Evolutionary conservation across 2,329 filamentous ascomycete genomes (phyloP).

Genomic region (Colletotrichum incanum): DNA sequence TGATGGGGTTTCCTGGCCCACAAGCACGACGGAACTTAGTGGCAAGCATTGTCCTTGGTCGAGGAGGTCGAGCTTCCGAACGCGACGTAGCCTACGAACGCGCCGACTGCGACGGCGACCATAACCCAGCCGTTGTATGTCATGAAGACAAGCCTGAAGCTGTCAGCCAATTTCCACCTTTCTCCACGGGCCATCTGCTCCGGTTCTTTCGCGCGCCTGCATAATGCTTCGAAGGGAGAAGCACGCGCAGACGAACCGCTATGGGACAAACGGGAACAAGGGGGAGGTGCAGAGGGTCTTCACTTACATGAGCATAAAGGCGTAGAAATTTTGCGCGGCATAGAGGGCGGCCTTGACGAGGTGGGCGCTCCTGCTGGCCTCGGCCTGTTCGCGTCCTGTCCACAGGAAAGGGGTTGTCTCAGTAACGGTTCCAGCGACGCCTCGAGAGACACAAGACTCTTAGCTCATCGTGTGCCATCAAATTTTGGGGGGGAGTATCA

Average conservation of each 20-base stretch:
- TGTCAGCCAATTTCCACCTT: slow-evolving; percentile 13
- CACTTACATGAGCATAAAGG: slow-evolving; percentile 98
- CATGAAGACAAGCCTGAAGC: slow-evolving; percentile 94
- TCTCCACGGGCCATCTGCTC: too few species aligned
- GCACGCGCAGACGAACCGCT: background rate
- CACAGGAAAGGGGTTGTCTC: slow-evolving; percentile 75
- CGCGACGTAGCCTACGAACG: slow-evolving; percentile 87
- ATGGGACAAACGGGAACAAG: background rate
- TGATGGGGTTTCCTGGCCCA: background rate
- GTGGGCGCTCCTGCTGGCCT: slow-evolving; percentile 78
- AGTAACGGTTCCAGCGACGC: slow-evolving; percentile 65
- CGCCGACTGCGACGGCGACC: slow-evolving; percentile 89
- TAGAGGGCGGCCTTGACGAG: slow-evolving; percentile 88
- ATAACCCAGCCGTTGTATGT: slow-evolving; percentile 99
- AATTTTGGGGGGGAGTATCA: background rate
- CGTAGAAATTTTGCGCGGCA: slow-evolving; percentile 96
- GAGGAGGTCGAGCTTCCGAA: slow-evolving; percentile 82
- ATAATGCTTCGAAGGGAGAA: background rate
- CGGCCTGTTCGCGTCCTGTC: slow-evolving; percentile 80
- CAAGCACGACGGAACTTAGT: slow-evolving; percentile 68
- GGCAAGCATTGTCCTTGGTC: slow-evolving; percentile 91
- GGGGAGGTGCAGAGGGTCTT: background rate
- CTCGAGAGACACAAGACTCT: slow-evolving; percentile 46
- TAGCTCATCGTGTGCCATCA: slow-evolving; percentile 41
- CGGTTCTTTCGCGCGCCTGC: background rate